A percentile compares a stretch with the other conserved stretches of the same genome.
phyloP scores from a whole-genome alignment of 2,329 filamentous ascomycete species.

The Rhynchosporium agropyri region DNA sequence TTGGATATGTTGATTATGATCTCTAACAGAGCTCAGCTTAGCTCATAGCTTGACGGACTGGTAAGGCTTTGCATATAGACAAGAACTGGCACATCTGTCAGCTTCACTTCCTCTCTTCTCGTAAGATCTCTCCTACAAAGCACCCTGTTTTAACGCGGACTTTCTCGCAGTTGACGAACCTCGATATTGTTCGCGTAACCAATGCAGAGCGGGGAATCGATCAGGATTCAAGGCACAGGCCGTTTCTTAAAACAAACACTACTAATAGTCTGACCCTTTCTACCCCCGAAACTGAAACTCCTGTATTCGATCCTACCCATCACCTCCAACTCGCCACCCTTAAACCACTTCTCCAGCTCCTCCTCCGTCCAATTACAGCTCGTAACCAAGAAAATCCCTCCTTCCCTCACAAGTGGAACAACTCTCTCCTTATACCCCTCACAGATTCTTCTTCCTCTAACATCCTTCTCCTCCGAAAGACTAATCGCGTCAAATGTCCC shows the following conservation, averaged over 20 bases:
- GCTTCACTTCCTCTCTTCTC: too few species aligned
- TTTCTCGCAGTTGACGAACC: not conserved
- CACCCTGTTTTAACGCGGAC: too few species aligned
- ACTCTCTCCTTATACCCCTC: slow-evolving; percentile 76
- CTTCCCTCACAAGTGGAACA: slow-evolving; percentile 66
- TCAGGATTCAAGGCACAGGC: slow-evolving; percentile 3
- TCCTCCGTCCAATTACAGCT: slow-evolving; percentile 98
- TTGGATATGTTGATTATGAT: too few species aligned
- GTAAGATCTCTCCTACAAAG: too few species aligned
- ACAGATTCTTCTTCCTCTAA: slow-evolving; percentile 62
- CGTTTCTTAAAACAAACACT: slow-evolving; percentile 75
- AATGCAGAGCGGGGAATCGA: not conserved
- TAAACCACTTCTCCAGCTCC: slow-evolving; percentile 82
- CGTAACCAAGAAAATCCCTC: slow-evolving; percentile 80
- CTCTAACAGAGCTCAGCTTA: too few species aligned
- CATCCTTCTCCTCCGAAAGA: slow-evolving; percentile 61
- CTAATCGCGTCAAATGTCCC: slow-evolving; percentile 96
- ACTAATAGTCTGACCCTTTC: slow-evolving; percentile 85
- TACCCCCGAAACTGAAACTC: slow-evolving; percentile 86
- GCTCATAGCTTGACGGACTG: too few species aligned
- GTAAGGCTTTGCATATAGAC: too few species aligned
- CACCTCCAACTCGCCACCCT: slow-evolving; percentile 51
- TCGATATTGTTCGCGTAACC: not conserved
- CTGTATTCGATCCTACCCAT: slow-evolving; percentile 75
- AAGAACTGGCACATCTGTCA: too few species aligned